Evolutionary conservation across 1,284 basidiomycete genomes (phyloP), one percentile per base, ranked within the genome.

Genomic region (Heterobasidion annosum): DNA sequence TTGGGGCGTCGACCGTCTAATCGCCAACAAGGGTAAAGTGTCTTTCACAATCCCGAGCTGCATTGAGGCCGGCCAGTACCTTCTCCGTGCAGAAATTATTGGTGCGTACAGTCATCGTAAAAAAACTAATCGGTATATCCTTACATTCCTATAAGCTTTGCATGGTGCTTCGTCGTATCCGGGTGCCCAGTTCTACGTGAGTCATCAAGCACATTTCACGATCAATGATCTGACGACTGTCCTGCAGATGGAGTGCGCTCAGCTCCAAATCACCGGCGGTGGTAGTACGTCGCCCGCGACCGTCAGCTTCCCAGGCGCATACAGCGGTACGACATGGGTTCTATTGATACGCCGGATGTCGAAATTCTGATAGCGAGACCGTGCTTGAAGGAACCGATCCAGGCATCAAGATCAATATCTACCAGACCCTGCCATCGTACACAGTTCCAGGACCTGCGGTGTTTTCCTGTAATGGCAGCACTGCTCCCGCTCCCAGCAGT

Each of bases 21-120:
- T 78, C 54, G 64, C 70, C 10, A 78, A 77, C 67, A 76, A 79
- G 59, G 79, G 79, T 49, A 77, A 79, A 57, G 74, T 78, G 43
- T 72, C 73, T 8, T 79, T 79, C 68, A 73, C 63, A 0, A 75
- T 81, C 55, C 79, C 79, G 0, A 62, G 61, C 19, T 80, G 78
- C 60, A 75, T 81, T 52, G 60, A 69, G 2, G 58, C 72, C 8
- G 78, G 78, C 3, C 68, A 80, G 52, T 81, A 80, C 57, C 65
- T 81, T n/a, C 65, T 81, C 34, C 72, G 78, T 18, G 67, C 73
- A 16, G 79, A 81, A 61, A 65, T 80, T 51, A 80, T 80, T 54
- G 77, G 76, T 78, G 61, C 25, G 68, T 61, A 19, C n/a, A 3
- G 37, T 43, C 34, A 50, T 34, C 35, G 13, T 46, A 48, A 25